Conservation (phyloP, 2,329 filamentous ascomycete species). For the Arachnomyces sp. region DNA sequence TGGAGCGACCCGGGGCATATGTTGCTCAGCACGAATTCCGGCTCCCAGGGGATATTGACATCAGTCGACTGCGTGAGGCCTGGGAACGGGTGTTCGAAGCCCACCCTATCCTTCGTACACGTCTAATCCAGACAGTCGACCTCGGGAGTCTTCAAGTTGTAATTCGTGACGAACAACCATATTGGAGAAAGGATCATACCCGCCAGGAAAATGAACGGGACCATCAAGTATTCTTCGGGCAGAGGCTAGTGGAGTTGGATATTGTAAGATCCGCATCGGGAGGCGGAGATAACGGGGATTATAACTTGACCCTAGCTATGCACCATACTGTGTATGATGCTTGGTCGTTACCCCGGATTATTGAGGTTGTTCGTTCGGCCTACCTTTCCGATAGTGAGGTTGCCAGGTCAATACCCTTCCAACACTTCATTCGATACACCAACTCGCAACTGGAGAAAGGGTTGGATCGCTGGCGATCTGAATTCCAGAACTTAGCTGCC, state of each 20-base stretch:
- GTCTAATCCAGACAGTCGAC: slow-evolving; percentile 23
- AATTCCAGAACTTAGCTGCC: slow-evolving; percentile 9
- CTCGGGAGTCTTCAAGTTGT: slow-evolving; percentile 23
- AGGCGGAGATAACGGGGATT: too few species aligned
- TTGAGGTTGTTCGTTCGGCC: slow-evolving; percentile 30
- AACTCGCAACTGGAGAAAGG: slow-evolving; percentile 10
- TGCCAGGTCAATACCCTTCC: slow-evolving; percentile 10
- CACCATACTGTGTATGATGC: slow-evolving; percentile 49
- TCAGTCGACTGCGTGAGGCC: slow-evolving; percentile 28
- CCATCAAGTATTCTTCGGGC: too few species aligned
- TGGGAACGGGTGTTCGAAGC: slow-evolving; percentile 29
- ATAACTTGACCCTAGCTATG: slow-evolving; percentile 39
- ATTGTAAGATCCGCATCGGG: too few species aligned
- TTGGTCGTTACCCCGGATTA: slow-evolving; percentile 33
- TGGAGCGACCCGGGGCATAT: slow-evolving; percentile 31
- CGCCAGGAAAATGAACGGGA: too few species aligned
- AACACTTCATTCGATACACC: slow-evolving; percentile 21
- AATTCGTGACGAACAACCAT: too few species aligned
- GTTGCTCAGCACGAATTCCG: slow-evolving; percentile 30
- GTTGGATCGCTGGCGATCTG: slow-evolving; percentile 13
- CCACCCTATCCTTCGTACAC: slow-evolving; percentile 34
- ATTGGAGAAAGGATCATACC: too few species aligned
- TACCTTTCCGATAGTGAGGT: slow-evolving; percentile 17
- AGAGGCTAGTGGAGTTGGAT: too few species aligned
- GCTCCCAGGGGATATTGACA: slow-evolving; percentile 22